Evolutionary conservation across 768 basidiomycete genomes (phyloP), one percentile per base, ranked within the genome.

Genomic region (Scleroderma bovista): DNA sequence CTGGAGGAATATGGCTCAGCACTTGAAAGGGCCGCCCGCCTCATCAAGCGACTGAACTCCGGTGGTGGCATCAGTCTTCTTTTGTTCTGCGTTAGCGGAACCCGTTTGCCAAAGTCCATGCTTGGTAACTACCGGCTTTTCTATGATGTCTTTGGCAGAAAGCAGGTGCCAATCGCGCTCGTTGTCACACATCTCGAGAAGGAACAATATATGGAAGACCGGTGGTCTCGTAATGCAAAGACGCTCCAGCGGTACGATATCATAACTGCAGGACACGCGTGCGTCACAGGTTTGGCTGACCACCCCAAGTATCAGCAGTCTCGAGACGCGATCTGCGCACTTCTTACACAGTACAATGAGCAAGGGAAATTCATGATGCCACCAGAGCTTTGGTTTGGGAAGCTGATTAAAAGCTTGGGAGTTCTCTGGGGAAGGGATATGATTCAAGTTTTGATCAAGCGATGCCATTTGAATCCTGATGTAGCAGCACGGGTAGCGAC

Each of bases 171-270:
- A 0, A 64, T 69, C 17, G 61, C 70, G 9, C 50, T 75, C 7
- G 70, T 65, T 1, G 59, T 75, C 26, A 75, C 70, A 0, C 70
- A 74, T 22, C 60, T 75, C 19, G 73, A 73, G 53, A 46, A 62
- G 17, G 61, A 69, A 19, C 19, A 16, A 2, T 48, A 59, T 26
- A 69, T 69, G 67, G 69, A 69, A 44, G 57, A 52, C 1, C 70
- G 69, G 67, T 69, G 67, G 69, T 46, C 34, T 1, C 50, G 59
- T 3, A 67, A 69, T 19, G 46, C 38, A 19, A 53, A 50, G 44
- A 51, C 43, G 24, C 48, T 69, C 13, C 54, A 59, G 23, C 47
- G 20, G 43, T 54, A 47, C n/a, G 49, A 58, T 0, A 59, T 69
- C 44, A 39, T 46, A 7, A 58, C 64, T 13, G 48, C 51, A 1